Base-by-base conservation (phyloP, 345 rosid species). In the Bretschneidera sinensis region DNA sequence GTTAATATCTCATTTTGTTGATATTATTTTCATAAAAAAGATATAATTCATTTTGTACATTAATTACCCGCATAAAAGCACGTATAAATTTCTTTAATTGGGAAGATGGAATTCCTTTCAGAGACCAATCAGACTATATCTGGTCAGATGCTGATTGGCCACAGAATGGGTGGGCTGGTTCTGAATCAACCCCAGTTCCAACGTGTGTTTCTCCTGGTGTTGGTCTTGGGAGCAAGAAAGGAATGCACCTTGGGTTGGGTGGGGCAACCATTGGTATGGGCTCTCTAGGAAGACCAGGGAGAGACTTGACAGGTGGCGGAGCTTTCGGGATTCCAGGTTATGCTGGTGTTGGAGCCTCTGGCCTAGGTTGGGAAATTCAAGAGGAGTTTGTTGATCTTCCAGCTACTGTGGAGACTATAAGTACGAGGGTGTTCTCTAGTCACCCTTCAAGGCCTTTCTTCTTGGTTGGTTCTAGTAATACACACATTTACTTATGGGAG, bases 81-180 rank as follows among this genome's bases (percentile, higher is more conserved):
- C 96, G 98, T 51, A 81, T 92, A 69, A 62, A 82, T 64, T 92
- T 88, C 78, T 72, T 82, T 71, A 80, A 74, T 68, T 78, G 82
- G 83, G 87, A 82, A 67, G 81, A 82, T 70, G 69, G 62, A 28
- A 53, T 62, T 20, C 65, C 80, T 57, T 74, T 34, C 62, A 55
- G 45, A 59, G 78, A 77, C 59, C 74, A 72, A 65, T 71, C 85
- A 57, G 68, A 79, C 51, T 79, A 77, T 71, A 73, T 85, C 59
- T 88, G 94, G 96, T 72, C 91, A 54, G 81, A 76, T 78, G 89
- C 85, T 68, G 96, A 88, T 70, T 86, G 95, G 95, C 95, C 98
- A 55, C 83, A 62, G 55, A 79, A 88, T 77, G 85, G 92, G 54
- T 92, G 98, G 95, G 92, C 95, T 19, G 84, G 81, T 71, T 78